A percentile compares a stretch with the other conserved stretches of the same genome.
These are phyloP conservation scores for Furcasterigmium sp. DNA, from an alignment of 2,329 filamentous ascomycete species.

Conservation along the genomic window DNA sequence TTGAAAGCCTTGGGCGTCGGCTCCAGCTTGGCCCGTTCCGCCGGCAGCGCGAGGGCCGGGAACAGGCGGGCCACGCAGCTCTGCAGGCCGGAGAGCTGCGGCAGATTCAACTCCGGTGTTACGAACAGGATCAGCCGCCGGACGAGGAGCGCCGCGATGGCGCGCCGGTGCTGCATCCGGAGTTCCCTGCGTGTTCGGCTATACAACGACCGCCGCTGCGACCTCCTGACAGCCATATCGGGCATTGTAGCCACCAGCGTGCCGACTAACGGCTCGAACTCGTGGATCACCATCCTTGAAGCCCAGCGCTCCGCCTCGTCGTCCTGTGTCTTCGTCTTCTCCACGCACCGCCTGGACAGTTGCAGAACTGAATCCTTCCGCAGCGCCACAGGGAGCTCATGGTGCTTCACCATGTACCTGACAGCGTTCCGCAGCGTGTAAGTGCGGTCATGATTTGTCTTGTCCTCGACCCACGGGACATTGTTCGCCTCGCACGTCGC, in stretches of 20 bases:
- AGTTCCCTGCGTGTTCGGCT: constrained; percentile 14
- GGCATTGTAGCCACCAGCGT: constrained; percentile 43
- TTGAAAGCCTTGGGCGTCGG: constrained; percentile 32
- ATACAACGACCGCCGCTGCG: constrained; percentile 11
- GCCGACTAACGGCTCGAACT: constrained; percentile 42
- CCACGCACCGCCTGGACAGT: constrained; percentile 49
- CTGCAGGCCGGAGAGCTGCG: constrained; percentile 37
- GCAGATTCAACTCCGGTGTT: constrained; percentile 39
- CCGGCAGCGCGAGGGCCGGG: constrained; percentile 31
- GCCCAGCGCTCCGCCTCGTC: constrained; percentile 51
- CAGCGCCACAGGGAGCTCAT: constrained; percentile 64
- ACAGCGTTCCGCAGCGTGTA: constrained; percentile 79
- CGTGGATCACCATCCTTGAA: constrained; percentile 36
- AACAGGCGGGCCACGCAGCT: constrained; percentile 42
- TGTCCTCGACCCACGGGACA: constrained; percentile 77
- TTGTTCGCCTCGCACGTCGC: constrained; percentile 66
- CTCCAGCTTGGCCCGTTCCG: not conserved
- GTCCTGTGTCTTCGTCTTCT: constrained; percentile 37
- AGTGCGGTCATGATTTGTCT: constrained; percentile 72
- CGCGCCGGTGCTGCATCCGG: constrained; percentile 30
- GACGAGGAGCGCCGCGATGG: constrained; percentile 39
- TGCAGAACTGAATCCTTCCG: constrained; percentile 58
- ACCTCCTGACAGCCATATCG: constrained; percentile 15
- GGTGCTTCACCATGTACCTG: constrained; percentile 55
- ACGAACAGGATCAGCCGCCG: constrained; percentile 45